Percentiles rank a stretch among this genome's conserved stretches.
These are phyloP conservation scores for Holtermanniella nyarrowii DNA, from an alignment of 768 basidiomycete species.

Conservation along the genomic window DNA sequence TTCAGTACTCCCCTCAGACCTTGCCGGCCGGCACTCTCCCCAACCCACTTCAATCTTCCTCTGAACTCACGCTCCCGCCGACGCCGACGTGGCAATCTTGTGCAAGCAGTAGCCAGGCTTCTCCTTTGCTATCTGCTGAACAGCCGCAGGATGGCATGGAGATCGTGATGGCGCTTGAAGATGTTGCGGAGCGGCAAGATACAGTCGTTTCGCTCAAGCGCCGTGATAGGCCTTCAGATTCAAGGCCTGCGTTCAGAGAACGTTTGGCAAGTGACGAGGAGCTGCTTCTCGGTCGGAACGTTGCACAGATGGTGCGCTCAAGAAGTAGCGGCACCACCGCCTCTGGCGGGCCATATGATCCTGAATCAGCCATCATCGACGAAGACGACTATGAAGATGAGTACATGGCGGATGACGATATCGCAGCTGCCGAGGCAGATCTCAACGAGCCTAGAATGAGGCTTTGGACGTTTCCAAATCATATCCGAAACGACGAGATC, in stretches of 20 bases:
- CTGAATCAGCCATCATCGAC: conserved; percentile 37
- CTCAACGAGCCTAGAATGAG: conserved; percentile 46
- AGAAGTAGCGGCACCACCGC: background rate
- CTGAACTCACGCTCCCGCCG: background rate
- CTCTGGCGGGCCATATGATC: conserved; percentile 18
- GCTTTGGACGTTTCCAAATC: conserved; percentile 64
- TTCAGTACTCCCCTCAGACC: background rate
- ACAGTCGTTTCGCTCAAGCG: background rate
- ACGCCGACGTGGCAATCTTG: background rate
- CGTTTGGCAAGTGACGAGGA: no score
- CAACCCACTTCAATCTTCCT: conserved; percentile 10
- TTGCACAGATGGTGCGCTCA: background rate
- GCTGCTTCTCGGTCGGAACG: background rate
- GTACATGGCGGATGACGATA: conserved; percentile 46
- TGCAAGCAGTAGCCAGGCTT: conserved; percentile 4
- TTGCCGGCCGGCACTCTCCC: conserved; percentile 4
- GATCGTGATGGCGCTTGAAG: conserved; percentile 9
- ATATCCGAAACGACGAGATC: conserved; percentile 63
- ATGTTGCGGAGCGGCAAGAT: conserved; percentile 5
- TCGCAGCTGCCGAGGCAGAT: conserved; percentile 24
- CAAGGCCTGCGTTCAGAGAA: background rate
- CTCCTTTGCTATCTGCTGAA: conserved; percentile 11
- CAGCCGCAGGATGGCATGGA: background rate
- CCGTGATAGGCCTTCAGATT: background rate
- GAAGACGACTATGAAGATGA: conserved; percentile 38